These are phyloP conservation scores for Mucor mucedo DNA, from an alignment of 371 early-diverging fungal genomes.

Conservation along the genomic window DNA sequence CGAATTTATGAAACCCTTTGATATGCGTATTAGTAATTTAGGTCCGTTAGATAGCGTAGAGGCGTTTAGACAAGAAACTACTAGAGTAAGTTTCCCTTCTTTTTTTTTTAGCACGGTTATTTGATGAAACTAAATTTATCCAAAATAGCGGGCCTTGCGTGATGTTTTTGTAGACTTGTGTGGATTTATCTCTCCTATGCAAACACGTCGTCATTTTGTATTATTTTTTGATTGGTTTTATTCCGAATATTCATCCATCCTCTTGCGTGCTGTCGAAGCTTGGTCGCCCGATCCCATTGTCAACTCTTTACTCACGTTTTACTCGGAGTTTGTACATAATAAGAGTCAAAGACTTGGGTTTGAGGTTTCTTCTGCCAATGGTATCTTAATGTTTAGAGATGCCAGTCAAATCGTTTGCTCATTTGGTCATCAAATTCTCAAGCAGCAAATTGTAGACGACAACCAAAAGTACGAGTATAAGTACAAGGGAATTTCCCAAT, in stretches of 20 bases:
- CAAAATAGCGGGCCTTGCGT: slow-evolving; percentile 45
- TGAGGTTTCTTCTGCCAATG: slow-evolving; percentile 85
- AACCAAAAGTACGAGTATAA: slow-evolving; percentile 49
- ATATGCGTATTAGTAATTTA: slow-evolving; percentile 52
- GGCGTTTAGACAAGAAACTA: slow-evolving; percentile 48
- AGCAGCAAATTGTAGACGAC: slow-evolving; percentile 32
- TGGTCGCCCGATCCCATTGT: slow-evolving; percentile 71
- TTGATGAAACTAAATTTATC: too few relatives aligned
- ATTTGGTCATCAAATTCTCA: slow-evolving; percentile 48
- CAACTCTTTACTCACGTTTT: slow-evolving; percentile 76
- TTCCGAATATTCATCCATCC: slow-evolving; percentile 64
- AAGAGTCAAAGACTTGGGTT: slow-evolving; percentile 82
- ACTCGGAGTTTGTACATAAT: slow-evolving; percentile 82
- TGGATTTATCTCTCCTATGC: slow-evolving; percentile 77
- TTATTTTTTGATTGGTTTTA: slow-evolving; percentile 90
- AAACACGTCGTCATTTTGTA: slow-evolving; percentile 63
- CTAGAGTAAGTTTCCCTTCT: slow-evolving; percentile 31
- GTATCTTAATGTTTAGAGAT: slow-evolving; percentile 90
- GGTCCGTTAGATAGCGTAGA: slow-evolving; percentile 38
- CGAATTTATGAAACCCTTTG: slow-evolving; percentile 77
- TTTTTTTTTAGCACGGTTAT: background rate
- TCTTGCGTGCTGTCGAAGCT: slow-evolving; percentile 73
- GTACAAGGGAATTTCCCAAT: slow-evolving; percentile 82
- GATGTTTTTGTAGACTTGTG: slow-evolving; percentile 83
- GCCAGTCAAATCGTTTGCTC: slow-evolving; percentile 68